Evolutionary conservation across 2,329 filamentous ascomycete genomes (phyloP).

Genomic region (Clarireedia sp.): DNA sequence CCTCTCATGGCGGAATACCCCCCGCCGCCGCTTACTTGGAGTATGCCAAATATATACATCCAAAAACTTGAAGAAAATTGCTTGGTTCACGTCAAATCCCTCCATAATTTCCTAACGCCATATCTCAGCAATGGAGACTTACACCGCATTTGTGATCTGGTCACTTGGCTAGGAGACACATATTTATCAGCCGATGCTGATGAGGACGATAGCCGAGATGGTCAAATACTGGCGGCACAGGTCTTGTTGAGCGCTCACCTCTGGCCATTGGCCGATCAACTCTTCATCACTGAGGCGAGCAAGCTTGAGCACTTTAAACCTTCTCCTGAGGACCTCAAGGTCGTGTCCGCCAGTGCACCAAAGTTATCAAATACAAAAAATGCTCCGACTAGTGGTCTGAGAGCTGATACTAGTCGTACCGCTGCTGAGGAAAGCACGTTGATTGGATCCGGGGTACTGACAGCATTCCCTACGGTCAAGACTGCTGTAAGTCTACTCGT

Average conservation of each 20-base stretch:
- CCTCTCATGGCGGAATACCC: constrained; percentile 22
- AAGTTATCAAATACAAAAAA: background rate
- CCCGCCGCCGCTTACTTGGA: constrained; percentile 12
- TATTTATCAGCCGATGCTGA: constrained; percentile 23
- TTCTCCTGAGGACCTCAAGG: constrained; percentile 22
- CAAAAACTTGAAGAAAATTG: constrained; percentile 25
- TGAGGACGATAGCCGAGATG: constrained; percentile 22
- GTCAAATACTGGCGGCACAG: constrained; percentile 21
- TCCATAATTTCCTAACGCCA: constrained; percentile 22
- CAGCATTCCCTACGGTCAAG: constrained; percentile 50
- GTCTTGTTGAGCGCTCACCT: constrained; percentile 25
- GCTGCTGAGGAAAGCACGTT: constrained; percentile 47
- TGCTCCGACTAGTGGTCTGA: background rate
- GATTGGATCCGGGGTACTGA: constrained; percentile 46
- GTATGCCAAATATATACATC: constrained; percentile 21
- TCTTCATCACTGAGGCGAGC: constrained; percentile 26
- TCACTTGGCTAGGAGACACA: constrained; percentile 27
- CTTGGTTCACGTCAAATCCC: constrained; percentile 24
- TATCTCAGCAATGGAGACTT: constrained; percentile 25
- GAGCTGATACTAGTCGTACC: constrained; percentile 23
- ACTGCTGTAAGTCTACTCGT: constrained; percentile 49
- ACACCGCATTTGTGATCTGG: constrained; percentile 22
- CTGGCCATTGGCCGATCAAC: constrained; percentile 25
- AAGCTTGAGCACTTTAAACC: constrained; percentile 28
- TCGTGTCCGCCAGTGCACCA: background rate